A percentile compares a stretch with the other conserved stretches of the same genome.
phyloP scores from a whole-genome alignment of 2,329 filamentous ascomycete genomes.

The Colletotrichum eremochloae region DNA sequence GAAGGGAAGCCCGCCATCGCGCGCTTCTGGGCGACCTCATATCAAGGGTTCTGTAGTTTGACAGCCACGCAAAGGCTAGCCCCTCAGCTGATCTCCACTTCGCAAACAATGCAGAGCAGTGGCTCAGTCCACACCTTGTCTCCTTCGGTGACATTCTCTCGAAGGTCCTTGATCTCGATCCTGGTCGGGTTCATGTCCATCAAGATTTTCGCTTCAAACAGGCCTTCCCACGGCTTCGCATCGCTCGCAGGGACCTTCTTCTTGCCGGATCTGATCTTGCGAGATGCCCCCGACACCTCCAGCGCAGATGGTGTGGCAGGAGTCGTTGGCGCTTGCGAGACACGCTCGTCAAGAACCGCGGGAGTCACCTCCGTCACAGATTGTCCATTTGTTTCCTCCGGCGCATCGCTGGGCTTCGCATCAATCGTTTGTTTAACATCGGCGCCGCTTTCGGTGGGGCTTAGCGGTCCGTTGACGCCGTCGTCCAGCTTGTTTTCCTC shows the following conservation, averaged over 20 bases:
- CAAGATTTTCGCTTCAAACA: conserved; percentile 65
- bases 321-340: conserved; percentile 43
- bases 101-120: conserved; percentile 65
- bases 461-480: conserved; percentile 55
- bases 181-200: conserved; percentile 61
- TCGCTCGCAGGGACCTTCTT: conserved; percentile 51
- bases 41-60: conserved; percentile 13
- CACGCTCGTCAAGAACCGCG: conserved; percentile 44
- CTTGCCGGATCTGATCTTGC: conserved; percentile 46
- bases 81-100: conserved; percentile 58
- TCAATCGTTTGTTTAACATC: conserved; percentile 67
- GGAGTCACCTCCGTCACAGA: conserved; percentile 46
- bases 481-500: conserved; percentile 37
- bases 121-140: conserved; percentile 67
- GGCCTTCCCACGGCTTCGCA: conserved; percentile 64
- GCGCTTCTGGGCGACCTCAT: background rate
- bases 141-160: conserved; percentile 61
- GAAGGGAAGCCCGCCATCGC: conserved; percentile 32
- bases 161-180: conserved; percentile 66
- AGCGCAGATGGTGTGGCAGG: conserved; percentile 31
- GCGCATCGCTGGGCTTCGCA: conserved; percentile 62
- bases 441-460: conserved; percentile 64
- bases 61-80: conserved; percentile 23
- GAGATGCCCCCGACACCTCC: conserved; percentile 28
- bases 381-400: conserved; percentile 55